These are phyloP conservation scores for Ampelocalamus luodianensis DNA, from an alignment of 176 grass and related monocot species.

Conservation along the genomic window DNA sequence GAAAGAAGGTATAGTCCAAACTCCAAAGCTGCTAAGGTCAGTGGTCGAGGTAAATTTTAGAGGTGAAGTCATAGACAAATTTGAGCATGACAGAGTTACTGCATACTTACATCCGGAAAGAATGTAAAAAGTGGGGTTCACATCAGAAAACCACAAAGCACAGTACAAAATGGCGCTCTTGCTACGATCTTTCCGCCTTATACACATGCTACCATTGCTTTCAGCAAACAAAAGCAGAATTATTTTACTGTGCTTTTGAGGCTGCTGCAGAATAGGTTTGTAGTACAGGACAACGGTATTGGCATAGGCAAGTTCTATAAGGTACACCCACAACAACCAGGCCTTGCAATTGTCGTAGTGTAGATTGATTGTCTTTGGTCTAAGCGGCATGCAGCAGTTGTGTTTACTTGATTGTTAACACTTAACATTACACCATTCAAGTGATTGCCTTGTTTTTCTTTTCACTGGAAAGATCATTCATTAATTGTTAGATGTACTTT, in stretches of 20 bases:
- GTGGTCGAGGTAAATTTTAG: neutral
- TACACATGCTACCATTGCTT: constrained; percentile 32
- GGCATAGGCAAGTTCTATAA: neutral
- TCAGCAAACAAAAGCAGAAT: constrained; percentile 7
- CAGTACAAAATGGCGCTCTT: neutral
- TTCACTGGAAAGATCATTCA: neutral
- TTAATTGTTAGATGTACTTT: neutral
- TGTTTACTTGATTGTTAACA: neutral
- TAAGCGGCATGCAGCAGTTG: neutral
- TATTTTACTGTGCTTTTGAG: constrained; percentile 28
- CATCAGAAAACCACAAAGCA: constrained; percentile 27
- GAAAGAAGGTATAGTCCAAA: neutral
- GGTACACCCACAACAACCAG: neutral
- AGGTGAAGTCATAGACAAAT: neutral
- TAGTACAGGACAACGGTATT: neutral
- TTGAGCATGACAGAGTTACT: neutral
- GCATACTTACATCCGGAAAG: neutral
- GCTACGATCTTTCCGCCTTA: constrained; percentile 23
- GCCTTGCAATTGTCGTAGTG: neutral
- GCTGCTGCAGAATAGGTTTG: neutral
- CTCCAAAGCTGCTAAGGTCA: neutral
- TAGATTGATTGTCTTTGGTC: neutral
- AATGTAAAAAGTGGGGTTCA: neutral
- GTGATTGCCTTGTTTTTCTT: neutral
- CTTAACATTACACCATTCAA: neutral